Conservation (phyloP, 2,329 filamentous ascomycete species). For the Trichoderma gracile region DNA sequence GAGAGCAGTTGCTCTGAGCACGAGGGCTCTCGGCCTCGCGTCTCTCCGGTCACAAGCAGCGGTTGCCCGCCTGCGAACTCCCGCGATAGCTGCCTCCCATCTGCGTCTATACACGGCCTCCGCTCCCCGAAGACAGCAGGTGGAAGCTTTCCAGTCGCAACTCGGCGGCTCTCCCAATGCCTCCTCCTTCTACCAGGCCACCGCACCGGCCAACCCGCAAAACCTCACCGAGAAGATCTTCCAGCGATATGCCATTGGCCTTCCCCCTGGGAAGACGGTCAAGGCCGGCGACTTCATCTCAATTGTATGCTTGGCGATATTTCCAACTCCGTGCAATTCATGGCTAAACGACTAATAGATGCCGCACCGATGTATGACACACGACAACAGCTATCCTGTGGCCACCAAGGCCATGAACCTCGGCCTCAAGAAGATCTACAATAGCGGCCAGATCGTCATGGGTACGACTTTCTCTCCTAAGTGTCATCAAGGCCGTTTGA, state of each 20-base stretch:
- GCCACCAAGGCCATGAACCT: background rate
- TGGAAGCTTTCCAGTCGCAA: too few relatives aligned
- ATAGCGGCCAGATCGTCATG: constrained; percentile 59
- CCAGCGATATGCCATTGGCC: constrained; percentile 74
- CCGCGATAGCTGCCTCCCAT: too few relatives aligned
- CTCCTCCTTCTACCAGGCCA: too few relatives aligned
- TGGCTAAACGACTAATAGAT: too few relatives aligned
- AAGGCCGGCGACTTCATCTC: constrained; percentile 60
- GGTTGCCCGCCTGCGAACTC: too few relatives aligned
- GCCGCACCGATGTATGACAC: constrained; percentile 50
- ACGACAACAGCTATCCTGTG: constrained; percentile 46
- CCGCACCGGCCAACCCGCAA: constrained; percentile 53
- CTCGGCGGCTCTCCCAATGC: too few relatives aligned
- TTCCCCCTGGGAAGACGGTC: constrained; percentile 46
- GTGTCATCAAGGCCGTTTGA: fast-evolving
- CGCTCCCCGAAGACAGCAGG: too few relatives aligned
- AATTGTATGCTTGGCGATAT: background rate
- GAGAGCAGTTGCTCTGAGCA: too few relatives aligned
- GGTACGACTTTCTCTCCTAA: background rate
- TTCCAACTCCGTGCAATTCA: too few relatives aligned
- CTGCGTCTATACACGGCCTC: too few relatives aligned
- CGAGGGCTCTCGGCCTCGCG: too few relatives aligned
- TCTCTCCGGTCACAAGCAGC: too few relatives aligned
- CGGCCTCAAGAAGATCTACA: background rate
- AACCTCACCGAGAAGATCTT: constrained; percentile 93